phyloP scores from a whole-genome alignment of 257 asterid species.

The Scutellaria minor region DNA sequence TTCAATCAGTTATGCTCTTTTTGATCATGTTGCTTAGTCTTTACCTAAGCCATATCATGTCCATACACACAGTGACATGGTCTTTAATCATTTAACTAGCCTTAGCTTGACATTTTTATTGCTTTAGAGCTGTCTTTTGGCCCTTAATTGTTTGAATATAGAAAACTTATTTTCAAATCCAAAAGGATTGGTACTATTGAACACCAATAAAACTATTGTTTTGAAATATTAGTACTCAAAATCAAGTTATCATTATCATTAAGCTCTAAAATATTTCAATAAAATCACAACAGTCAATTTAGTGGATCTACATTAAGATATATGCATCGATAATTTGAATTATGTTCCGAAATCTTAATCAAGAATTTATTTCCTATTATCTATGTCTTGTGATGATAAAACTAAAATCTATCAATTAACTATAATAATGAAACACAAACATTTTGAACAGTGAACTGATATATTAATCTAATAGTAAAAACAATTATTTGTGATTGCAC shows the following conservation, averaged over 20 bases:
- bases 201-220: not conserved
- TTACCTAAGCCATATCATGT: slow-evolving; percentile 33
- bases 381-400: too few species aligned
- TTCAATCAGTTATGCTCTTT: slow-evolving; percentile 18
- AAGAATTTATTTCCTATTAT: too few species aligned
- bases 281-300: too few species aligned
- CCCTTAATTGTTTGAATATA: not conserved
- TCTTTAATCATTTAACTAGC: slow-evolving; percentile 27
- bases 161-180: not conserved
- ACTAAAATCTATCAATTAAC: too few species aligned
- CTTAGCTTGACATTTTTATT: slow-evolving; percentile 18
- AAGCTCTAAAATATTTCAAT: too few species aligned
- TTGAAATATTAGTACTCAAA: not conserved
- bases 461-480: too few species aligned
- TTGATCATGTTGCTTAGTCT: slow-evolving; percentile 39
- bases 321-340: too few species aligned
- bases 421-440: too few species aligned
- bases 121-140: slow-evolving; percentile 33
- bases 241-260: not conserved
- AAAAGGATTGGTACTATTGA: not conserved
- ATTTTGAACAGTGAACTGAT: too few species aligned
- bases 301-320: too few species aligned
- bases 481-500: too few species aligned
- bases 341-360: too few species aligned
- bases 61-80: slow-evolving; percentile 22